Evolutionary conservation across 768 basidiomycete genomes (phyloP).

Genomic region (Leccinum olivaceopallidum): DNA sequence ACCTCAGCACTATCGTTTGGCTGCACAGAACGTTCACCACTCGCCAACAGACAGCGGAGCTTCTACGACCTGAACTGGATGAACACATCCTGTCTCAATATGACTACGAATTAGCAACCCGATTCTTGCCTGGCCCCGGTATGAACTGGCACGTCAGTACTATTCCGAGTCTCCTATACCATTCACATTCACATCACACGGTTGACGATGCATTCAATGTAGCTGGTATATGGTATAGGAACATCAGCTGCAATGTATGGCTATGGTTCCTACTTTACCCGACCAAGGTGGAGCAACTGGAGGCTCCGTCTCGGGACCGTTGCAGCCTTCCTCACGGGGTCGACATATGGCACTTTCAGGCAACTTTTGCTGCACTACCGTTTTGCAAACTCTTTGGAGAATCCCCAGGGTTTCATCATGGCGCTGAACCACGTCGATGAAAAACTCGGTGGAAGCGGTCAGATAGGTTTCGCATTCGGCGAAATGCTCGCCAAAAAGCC

Average conservation of each 20-base stretch:
- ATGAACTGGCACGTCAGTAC: slow-evolving; percentile 44
- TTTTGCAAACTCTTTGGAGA: slow-evolving; percentile 32
- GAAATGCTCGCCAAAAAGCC: slow-evolving; percentile 25
- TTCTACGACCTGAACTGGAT: slow-evolving; percentile 34
- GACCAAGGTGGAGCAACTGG: slow-evolving; percentile 30
- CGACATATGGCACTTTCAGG: slow-evolving; percentile 35
- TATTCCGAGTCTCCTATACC: slow-evolving; percentile 6
- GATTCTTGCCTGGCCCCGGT: slow-evolving; percentile 53
- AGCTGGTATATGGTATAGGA: slow-evolving; percentile 25
- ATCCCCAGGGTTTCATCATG: slow-evolving; percentile 31
- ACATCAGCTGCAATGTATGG: slow-evolving; percentile 26
- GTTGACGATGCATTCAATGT: slow-evolving; percentile 7
- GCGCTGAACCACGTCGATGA: slow-evolving; percentile 34
- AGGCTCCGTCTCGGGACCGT: slow-evolving; percentile 27
- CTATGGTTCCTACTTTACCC: slow-evolving; percentile 27
- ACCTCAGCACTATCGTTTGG: slow-evolving; percentile 35
- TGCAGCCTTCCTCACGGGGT: slow-evolving; percentile 30
- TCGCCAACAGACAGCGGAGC: slow-evolving; percentile 33
- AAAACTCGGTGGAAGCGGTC: slow-evolving; percentile 33
- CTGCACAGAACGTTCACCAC: slow-evolving; percentile 47
- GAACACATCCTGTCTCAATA: slow-evolving; percentile 32
- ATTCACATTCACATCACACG: not conserved
- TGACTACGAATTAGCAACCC: slow-evolving; percentile 57
- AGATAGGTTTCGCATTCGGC: slow-evolving; percentile 25
- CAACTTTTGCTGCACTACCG: slow-evolving; percentile 31